These are phyloP conservation scores for Xylariaceae sp. DNA, from an alignment of 2,329 filamentous ascomycete species.

Conservation along the genomic window DNA sequence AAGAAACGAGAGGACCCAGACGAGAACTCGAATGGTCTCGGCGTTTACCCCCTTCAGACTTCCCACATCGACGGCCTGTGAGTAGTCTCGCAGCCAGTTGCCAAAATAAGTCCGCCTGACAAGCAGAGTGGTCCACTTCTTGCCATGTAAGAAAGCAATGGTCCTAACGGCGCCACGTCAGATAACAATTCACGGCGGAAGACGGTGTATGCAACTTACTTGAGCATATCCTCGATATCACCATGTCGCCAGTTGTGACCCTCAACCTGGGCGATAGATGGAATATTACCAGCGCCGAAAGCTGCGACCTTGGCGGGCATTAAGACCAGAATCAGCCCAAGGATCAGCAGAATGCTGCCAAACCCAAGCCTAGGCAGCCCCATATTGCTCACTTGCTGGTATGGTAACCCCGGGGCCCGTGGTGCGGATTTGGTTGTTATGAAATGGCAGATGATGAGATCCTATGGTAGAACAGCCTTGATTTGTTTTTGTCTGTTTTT, in stretches of 20 bases:
- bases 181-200: neutral
- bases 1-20: conserved; percentile 79
- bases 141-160: conserved; percentile 70
- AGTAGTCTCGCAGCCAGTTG: conserved; percentile 84
- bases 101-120: conserved; percentile 78
- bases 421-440: neutral
- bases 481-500: too few relatives aligned
- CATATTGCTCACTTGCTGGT: conserved; percentile 37
- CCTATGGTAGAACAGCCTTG: too few relatives aligned
- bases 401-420: neutral
- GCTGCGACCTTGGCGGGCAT: conserved; percentile 55
- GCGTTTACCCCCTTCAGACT: conserved; percentile 75
- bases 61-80: conserved; percentile 76
- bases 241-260: conserved; percentile 68
- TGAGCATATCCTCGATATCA: conserved; percentile 79
- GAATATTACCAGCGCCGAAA: conserved; percentile 68
- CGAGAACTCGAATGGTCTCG: conserved; percentile 71
- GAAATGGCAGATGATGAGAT: neutral
- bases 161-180: conserved; percentile 37
- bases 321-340: conserved; percentile 52
- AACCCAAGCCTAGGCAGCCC: conserved; percentile 44
- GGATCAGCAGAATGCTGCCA: conserved; percentile 49
- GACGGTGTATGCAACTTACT: conserved; percentile 32
- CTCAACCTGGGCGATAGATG: conserved; percentile 59
- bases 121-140: conserved; percentile 80